phyloP scores from a whole-genome alignment of 140 eudicot genomes.

The Erigeron philadelphicus region DNA sequence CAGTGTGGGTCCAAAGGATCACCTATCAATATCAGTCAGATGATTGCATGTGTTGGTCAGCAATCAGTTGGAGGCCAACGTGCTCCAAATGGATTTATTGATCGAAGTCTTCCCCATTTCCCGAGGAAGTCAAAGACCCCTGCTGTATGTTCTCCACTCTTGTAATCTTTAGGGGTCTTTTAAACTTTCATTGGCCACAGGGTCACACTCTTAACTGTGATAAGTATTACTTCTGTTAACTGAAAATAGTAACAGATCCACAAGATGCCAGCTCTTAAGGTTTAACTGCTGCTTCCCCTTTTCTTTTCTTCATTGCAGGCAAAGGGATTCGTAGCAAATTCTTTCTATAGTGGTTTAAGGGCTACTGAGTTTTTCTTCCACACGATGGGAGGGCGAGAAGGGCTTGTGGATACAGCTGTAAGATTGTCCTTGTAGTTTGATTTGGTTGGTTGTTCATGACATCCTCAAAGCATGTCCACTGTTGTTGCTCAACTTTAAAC shows the following conservation, averaged over 20 bases:
- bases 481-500: no score
- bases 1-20: conserved; percentile 99
- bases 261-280: no score
- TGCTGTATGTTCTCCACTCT: conserved; percentile 40
- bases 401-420: conserved; percentile 99
- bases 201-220: no score
- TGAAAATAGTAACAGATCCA: no score
- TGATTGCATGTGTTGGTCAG: conserved; percentile 99
- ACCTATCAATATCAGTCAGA: conserved; percentile 92
- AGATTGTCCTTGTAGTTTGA: neutral
- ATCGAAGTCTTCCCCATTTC: conserved; percentile 93
- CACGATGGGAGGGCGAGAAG: conserved; percentile 99
- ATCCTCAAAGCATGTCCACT: no score
- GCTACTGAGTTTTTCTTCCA: conserved; percentile 98
- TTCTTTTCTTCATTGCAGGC: conserved; percentile 53
- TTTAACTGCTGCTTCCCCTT: neutral
- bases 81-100: conserved; percentile 93
- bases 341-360: conserved; percentile 84
- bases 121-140: conserved; percentile 73
- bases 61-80: conserved; percentile 94
- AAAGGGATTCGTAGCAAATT: conserved; percentile 90
- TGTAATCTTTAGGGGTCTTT: neutral
- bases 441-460: no score
- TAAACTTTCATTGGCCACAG: neutral
- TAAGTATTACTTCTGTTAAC: no score